phyloP scores from a whole-genome alignment of 345 rosid genomes.

The Eutrema yunnanense region DNA sequence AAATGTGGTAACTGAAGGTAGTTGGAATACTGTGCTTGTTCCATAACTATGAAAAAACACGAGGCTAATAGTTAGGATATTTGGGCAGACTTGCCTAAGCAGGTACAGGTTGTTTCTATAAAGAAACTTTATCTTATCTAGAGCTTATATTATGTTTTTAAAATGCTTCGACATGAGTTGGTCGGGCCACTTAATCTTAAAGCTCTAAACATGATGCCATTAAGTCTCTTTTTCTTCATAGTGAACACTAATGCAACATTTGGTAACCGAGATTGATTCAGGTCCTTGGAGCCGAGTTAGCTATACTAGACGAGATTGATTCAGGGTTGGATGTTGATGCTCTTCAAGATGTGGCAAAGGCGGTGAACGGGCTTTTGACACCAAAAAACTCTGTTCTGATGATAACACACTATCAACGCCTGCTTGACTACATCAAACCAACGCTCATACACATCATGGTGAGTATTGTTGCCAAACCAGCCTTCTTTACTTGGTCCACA shows the following conservation, averaged over 20 bases:
- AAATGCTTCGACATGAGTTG: constrained; percentile 2
- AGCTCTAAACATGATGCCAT: not conserved
- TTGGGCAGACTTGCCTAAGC: not conserved
- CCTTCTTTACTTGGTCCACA: not conserved
- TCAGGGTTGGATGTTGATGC: constrained; percentile 98
- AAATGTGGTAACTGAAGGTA: not conserved
- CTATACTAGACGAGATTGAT: constrained; percentile 93
- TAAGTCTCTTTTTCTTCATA: not conserved
- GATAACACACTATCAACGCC: constrained; percentile 88
- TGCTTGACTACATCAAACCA: constrained; percentile 75
- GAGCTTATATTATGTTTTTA: not conserved
- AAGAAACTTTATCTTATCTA: too few species aligned
- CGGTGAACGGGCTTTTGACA: constrained; percentile 85
- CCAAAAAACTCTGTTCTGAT: constrained; percentile 80
- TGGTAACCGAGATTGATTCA: constrained; percentile 11
- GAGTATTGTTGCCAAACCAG: constrained; percentile 24
- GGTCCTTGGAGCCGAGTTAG: constrained; percentile 92
- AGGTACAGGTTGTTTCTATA: not conserved
- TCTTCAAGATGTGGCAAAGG: constrained; percentile 81
- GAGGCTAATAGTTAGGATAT: not conserved
- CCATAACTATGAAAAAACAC: not conserved
- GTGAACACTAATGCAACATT: not conserved
- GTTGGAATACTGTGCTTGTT: not conserved
- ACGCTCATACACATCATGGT: constrained; percentile 84
- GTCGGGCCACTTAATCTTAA: not conserved